phyloP scores from a whole-genome alignment of 176 grass and related monocot species.

The Cymbopogon citratus region DNA sequence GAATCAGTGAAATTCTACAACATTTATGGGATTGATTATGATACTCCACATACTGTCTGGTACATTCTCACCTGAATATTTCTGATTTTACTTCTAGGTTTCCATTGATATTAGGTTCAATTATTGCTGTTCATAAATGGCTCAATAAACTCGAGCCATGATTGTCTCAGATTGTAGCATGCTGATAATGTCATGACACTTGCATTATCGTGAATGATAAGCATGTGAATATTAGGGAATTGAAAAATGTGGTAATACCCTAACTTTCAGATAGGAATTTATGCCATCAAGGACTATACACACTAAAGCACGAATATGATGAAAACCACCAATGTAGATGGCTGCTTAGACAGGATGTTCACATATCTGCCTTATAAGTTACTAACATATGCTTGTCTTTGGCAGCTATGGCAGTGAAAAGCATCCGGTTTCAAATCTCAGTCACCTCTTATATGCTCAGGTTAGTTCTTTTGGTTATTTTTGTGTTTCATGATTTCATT shows the following conservation, averaged over 20 bases:
- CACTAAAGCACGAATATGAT: background rate
- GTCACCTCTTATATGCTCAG: slow-evolving; percentile 55
- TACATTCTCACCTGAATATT: slow-evolving; percentile 23
- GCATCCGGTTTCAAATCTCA: slow-evolving; percentile 60
- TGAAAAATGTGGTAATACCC: background rate
- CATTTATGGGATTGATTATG: slow-evolving; percentile 77
- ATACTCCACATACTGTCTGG: slow-evolving; percentile 84
- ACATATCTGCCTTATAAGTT: background rate
- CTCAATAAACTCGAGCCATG: background rate
- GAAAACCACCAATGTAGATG: background rate
- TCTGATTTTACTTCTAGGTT: slow-evolving; percentile 19
- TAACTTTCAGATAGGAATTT: background rate
- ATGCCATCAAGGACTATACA: background rate
- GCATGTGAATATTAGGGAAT: background rate
- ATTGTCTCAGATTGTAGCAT: background rate
- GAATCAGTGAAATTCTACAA: slow-evolving; percentile 92
- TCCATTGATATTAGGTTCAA: background rate
- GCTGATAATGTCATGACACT: background rate
- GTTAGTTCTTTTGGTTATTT: slow-evolving; percentile 37
- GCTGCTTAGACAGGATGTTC: background rate
- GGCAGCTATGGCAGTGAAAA: slow-evolving; percentile 75
- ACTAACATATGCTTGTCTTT: slow-evolving; percentile 22
- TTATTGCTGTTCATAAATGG: slow-evolving; percentile 1
- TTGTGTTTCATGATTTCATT: background rate
- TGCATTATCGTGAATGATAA: background rate